Conservation (phyloP, 2,329 filamentous ascomycete genomes). For the Esteya vermicola region DNA sequence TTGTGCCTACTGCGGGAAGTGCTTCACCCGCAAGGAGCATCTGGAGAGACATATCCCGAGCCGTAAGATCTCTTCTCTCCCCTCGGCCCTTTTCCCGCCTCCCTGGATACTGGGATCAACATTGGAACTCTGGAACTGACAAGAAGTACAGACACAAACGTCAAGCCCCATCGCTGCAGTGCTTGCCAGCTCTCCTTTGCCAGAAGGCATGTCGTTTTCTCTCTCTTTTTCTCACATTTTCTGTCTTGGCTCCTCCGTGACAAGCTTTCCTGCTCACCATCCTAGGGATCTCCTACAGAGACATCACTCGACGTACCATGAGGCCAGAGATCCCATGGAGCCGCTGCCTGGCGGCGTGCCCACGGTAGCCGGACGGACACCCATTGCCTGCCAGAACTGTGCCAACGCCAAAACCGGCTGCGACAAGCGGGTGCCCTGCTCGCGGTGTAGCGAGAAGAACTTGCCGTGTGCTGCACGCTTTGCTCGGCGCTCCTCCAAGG, state of each 20-base stretch:
- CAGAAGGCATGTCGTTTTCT: constrained; percentile 26
- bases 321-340: constrained; percentile 31
- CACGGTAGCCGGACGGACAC: constrained; percentile 25
- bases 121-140: too few relatives aligned
- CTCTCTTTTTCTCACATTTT: too few relatives aligned
- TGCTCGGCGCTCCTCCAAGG: constrained; percentile 35
- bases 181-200: constrained; percentile 35
- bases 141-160: constrained; percentile 33
- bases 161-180: constrained; percentile 36
- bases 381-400: constrained; percentile 35
- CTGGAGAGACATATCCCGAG: constrained; percentile 39
- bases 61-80: constrained; percentile 23
- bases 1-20: constrained; percentile 39
- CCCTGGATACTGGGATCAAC: too few relatives aligned
- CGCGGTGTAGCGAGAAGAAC: constrained; percentile 33
- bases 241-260: too few relatives aligned
- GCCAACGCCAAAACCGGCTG: constrained; percentile 36
- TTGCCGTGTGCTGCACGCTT: constrained; percentile 33
- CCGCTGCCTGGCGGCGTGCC: constrained; percentile 27
- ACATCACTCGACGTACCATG: constrained; percentile 37
- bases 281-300: constrained; percentile 35
- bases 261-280: neutral
- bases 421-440: constrained; percentile 33
- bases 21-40: constrained; percentile 41
- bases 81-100: neutral